These are phyloP conservation scores for Dactylellina sp. DNA, from an alignment of 2,329 filamentous ascomycete species.

Conservation along the genomic window DNA sequence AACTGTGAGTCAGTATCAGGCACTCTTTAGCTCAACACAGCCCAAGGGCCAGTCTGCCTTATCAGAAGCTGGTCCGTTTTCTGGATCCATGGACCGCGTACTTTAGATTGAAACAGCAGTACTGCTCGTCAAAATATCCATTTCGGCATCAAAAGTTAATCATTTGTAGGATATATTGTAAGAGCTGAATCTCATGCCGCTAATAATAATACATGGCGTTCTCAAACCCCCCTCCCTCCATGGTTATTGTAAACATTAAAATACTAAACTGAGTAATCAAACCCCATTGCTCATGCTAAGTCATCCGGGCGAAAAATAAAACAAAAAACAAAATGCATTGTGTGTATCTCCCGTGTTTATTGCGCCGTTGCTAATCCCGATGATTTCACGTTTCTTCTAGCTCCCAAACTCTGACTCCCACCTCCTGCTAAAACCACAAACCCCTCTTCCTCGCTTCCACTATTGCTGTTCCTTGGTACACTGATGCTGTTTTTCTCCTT, in stretches of 20 bases:
- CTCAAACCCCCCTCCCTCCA: not conserved
- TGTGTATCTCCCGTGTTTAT: not conserved
- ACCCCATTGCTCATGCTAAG: slow-evolving; percentile 34
- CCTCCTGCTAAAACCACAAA: slow-evolving; percentile 52
- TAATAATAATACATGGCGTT: slow-evolving; percentile 22
- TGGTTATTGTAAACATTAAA: not conserved
- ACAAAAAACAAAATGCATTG: slow-evolving; percentile 8
- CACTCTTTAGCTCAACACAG: slow-evolving; percentile 13
- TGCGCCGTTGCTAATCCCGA: slow-evolving; percentile 7
- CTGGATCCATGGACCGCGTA: not conserved
- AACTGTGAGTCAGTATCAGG: slow-evolving; percentile 6
- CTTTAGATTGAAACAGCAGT: not conserved
- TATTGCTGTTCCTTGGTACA: slow-evolving; percentile 32
- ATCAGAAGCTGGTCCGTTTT: no score
- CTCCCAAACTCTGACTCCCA: slow-evolving; percentile 41
- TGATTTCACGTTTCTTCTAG: slow-evolving; percentile 29
- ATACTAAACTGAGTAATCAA: slow-evolving; percentile 8
- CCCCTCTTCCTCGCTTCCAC: slow-evolving; percentile 52
- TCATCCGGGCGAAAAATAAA: not conserved
- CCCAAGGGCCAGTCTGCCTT: slow-evolving; percentile 6
- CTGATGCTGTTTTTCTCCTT: slow-evolving; percentile 56
- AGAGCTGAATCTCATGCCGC: slow-evolving; percentile 35
- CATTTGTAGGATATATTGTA: slow-evolving; percentile 24
- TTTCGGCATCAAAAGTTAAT: slow-evolving; percentile 8
- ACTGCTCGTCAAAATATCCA: not conserved